Evolutionary conservation across 2,329 filamentous ascomycete species (phyloP).

Genomic region (Sclerotinia glacialis): DNA sequence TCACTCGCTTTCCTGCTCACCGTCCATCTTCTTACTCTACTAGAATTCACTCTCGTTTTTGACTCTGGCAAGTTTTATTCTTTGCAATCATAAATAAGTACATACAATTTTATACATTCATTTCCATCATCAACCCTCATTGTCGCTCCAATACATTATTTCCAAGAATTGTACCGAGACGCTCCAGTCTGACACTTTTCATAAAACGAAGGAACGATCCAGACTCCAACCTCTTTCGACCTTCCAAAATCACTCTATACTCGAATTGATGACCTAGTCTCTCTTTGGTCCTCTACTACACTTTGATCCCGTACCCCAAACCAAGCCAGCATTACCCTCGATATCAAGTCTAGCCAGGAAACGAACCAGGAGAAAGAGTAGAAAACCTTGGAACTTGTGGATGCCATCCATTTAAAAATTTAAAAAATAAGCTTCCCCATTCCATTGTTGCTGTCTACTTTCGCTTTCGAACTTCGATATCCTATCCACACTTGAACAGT

Average conservation of each 20-base stretch:
- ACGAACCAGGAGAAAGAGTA: not conserved
- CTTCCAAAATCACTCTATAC: not conserved
- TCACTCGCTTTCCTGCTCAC: not conserved
- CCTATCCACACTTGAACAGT: conserved; percentile 9
- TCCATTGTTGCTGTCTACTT: conserved; percentile 1
- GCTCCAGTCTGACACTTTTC: not conserved
- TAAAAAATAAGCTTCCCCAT: conserved; percentile 5
- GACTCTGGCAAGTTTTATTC: not conserved
- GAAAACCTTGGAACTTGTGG: conserved; percentile 3
- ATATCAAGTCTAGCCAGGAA: not conserved
- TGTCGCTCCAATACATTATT: not conserved
- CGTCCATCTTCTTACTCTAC: not conserved
- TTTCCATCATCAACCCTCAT: not conserved
- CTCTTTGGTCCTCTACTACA: conserved; percentile 2
- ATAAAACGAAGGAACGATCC: conserved; percentile 12
- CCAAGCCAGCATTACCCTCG: not conserved
- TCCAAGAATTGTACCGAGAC: not conserved
- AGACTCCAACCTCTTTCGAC: conserved; percentile 10
- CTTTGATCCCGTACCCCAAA: conserved; percentile 7
- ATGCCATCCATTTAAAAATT: not conserved
- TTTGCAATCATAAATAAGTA: not conserved
- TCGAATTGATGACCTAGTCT: not conserved
- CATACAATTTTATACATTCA: not conserved
- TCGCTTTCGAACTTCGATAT: conserved; percentile 1
- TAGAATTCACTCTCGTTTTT: not conserved